Evolutionary conservation across 805 yeast species (phyloP), one percentile per base, ranked within the genome.

Genomic region (Candida namnaoensis): DNA sequence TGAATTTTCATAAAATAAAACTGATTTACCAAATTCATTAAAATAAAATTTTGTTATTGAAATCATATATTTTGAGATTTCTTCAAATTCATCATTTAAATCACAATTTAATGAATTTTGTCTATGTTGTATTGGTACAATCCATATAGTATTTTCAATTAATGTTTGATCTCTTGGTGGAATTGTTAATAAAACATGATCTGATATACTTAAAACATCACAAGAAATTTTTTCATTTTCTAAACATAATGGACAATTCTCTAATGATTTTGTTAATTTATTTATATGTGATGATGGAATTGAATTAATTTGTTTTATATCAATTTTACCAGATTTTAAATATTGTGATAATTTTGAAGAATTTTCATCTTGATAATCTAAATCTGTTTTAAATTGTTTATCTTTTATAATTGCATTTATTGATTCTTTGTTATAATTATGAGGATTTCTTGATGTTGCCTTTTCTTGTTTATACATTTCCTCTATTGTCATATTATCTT

Each of bases 1-100:
- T 1, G 74, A 67, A 28, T 58, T 62, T 49, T 73, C 79, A 49
- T 71, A 72, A 44, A 73, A 74, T 8, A 73, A 40, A 4, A 69
- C 69, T 6, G 64, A 62, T 42, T 52, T 61, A 37, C 49, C 58
- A 46, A 47, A 34, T 30, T 43, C 58, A 5, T 53, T 36, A 38
- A 58, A 61, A 54, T 72, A 73, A 57, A 69, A 66, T 36, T 49
- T 46, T 0, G 69, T 57, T 12, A 73, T 49, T 7, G 65, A 51
- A 27, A 60, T 56, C 76, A 72, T 69, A 43, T 66, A 65, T 30
- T 65, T 63, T 38, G 42, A 36, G 3, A 73, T 58, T 47, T 73
- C 78, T 14, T 60, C 64, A 62, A 64, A 58, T 45, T 69, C 75
- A 36, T 65, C 67, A n/a, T 56, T 60, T 19, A 19, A 19, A 24